A percentile compares a stretch with the other conserved stretches of the same genome.
These are phyloP conservation scores for Cystobasidium ongulense DNA, from an alignment of 768 basidiomycete species.

Conservation along the genomic window DNA sequence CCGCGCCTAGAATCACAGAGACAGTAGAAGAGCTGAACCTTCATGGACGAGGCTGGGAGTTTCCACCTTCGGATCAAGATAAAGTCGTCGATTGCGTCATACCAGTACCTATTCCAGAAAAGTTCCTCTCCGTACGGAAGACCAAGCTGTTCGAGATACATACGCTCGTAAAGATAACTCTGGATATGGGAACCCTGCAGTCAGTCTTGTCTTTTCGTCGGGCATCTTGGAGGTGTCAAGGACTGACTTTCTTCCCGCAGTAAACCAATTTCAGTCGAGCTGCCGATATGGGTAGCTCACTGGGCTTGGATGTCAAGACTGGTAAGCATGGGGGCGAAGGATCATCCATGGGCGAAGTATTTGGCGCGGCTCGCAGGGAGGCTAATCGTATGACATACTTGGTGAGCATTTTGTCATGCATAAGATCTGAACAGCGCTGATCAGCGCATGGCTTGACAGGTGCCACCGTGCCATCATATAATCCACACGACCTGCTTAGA, in stretches of 20 bases:
- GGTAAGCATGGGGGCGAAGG: background rate
- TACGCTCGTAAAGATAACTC: constrained; percentile 29
- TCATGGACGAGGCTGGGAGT: constrained; percentile 36
- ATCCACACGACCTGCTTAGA: constrained; percentile 40
- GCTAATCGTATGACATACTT: constrained; percentile 31
- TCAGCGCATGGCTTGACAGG: constrained; percentile 1
- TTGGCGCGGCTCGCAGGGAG: background rate
- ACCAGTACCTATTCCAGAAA: constrained; percentile 28
- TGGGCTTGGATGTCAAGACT: constrained; percentile 29
- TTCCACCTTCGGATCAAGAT: constrained; percentile 30
- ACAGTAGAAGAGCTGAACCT: constrained; percentile 23
- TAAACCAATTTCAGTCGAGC: constrained; percentile 37
- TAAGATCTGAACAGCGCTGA: background rate
- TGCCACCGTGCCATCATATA: constrained; percentile 40
- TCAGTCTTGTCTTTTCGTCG: constrained; percentile 3
- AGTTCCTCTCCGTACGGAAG: constrained; percentile 33
- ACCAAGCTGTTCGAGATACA: constrained; percentile 38
- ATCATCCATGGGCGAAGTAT: constrained; percentile 20
- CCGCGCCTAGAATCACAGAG: constrained; percentile 32
- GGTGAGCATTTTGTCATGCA: background rate
- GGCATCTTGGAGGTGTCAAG: background rate
- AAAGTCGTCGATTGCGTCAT: constrained; percentile 6
- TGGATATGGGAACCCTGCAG: constrained; percentile 36
- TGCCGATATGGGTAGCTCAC: constrained; percentile 39
- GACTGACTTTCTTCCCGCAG: constrained; percentile 1